phyloP scores from a whole-genome alignment of 2,329 filamentous ascomycete species.

The Phyllosticta citribraziliensis region DNA sequence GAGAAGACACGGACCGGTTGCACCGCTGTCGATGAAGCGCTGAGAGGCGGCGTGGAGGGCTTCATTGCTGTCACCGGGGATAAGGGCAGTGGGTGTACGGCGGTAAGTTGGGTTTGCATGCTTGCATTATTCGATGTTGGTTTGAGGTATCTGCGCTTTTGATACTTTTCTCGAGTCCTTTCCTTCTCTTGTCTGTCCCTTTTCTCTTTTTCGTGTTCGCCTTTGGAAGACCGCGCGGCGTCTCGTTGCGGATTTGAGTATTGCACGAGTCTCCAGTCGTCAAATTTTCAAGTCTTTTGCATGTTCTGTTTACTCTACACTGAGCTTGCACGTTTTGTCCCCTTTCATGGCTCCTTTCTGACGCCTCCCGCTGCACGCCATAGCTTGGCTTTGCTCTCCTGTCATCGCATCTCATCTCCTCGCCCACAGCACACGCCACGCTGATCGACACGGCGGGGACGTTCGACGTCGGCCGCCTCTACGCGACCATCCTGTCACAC shows the following conservation, averaged over 20 bases:
- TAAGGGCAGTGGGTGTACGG: conserved; percentile 16
- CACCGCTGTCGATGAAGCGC: conserved; percentile 24
- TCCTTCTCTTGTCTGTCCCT: too few relatives aligned
- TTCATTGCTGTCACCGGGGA: conserved; percentile 29
- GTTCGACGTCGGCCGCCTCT: conserved; percentile 35
- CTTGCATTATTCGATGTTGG: neutral
- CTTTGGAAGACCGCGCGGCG: too few relatives aligned
- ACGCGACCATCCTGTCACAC: conserved; percentile 20
- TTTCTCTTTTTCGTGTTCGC: too few relatives aligned
- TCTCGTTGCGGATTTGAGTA: too few relatives aligned
- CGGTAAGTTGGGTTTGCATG: conserved; percentile 15
- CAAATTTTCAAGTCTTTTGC: neutral
- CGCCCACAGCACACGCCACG: conserved; percentile 22
- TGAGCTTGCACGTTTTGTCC: neutral
- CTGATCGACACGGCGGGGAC: conserved; percentile 38
- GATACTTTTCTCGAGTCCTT: neutral
- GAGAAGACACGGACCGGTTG: conserved; percentile 17
- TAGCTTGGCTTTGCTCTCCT: conserved; percentile 29
- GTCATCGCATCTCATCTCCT: conserved; percentile 27
- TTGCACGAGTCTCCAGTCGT: neutral
- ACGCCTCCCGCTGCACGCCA: neutral
- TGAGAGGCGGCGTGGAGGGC: conserved; percentile 28
- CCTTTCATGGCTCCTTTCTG: neutral
- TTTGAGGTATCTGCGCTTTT: neutral
- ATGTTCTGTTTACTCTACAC: neutral